Evolutionary conservation across 208 protist genomes (phyloP).

Genomic region (Borovskyia barvae): DNA sequence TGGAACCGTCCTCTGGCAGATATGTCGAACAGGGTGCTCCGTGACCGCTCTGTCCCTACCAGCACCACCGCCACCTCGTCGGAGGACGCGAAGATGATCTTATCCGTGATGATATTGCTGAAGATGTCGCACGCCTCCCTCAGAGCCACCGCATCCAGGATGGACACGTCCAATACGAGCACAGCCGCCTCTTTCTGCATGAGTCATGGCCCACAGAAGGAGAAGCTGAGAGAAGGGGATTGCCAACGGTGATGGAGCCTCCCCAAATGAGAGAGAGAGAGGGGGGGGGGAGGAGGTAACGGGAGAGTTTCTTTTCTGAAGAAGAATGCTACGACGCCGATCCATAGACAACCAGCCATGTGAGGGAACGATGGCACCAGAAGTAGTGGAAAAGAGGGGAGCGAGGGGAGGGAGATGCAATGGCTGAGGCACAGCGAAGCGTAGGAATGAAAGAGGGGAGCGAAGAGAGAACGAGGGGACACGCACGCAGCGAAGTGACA

Average conservation of each 20-base stretch:
- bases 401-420: too few species aligned
- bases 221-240: conserved; percentile 1
- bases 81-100: conserved; percentile 46
- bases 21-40: conserved; percentile 32
- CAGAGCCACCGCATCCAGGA: conserved; percentile 7
- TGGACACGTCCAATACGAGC: conserved; percentile 57
- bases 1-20: conserved; percentile 16
- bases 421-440: too few species aligned
- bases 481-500: too few species aligned
- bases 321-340: too few species aligned
- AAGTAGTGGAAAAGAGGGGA: too few species aligned
- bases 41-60: conserved; percentile 34
- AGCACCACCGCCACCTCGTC: conserved; percentile 79
- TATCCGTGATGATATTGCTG: conserved; percentile 20
- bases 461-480: too few species aligned
- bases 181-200: conserved; percentile 35
- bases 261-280: conserved; percentile 26
- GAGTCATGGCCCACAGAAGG: neutral
- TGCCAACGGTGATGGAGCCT: conserved; percentile 17
- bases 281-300: too few species aligned
- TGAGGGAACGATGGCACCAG: too few species aligned
- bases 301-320: too few species aligned
- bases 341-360: too few species aligned
- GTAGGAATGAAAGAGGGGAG: too few species aligned
- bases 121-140: conserved; percentile 35